Conservation (phyloP, 148 eudicot genomes). For the Diospyros kaki region DNA sequence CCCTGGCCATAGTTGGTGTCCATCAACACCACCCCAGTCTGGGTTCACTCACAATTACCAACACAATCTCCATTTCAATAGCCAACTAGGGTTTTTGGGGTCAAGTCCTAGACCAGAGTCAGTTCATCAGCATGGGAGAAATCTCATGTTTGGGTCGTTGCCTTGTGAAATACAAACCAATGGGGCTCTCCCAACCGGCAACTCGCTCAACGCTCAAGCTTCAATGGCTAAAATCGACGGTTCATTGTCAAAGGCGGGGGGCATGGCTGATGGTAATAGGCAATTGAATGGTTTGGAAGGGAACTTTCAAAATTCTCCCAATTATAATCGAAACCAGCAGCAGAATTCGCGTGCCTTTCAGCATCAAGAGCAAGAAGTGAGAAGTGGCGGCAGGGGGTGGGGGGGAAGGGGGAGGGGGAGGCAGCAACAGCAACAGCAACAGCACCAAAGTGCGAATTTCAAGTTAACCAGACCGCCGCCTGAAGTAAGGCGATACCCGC, state of each 20-base stretch:
- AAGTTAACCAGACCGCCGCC: conserved; percentile 14
- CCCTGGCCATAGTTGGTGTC: conserved; percentile 21
- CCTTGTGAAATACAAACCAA: conserved; percentile 12
- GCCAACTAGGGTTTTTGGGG: conserved; percentile 18
- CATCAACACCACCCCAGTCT: conserved; percentile 18
- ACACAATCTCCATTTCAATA: conserved; percentile 14
- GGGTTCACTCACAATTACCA: conserved; percentile 23
- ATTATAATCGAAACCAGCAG: background rate
- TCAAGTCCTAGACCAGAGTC: conserved; percentile 5
- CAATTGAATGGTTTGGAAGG: conserved; percentile 12
- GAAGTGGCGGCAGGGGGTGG: conserved; percentile 11
- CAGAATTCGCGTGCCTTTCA: conserved; percentile 8
- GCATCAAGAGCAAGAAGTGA: conserved; percentile 11
- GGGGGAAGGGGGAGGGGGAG: conserved; percentile 7
- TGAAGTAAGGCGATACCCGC: conserved; percentile 48
- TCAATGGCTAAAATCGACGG: background rate
- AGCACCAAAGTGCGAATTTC: conserved; percentile 11
- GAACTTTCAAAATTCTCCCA: conserved; percentile 13
- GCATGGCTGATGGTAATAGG: conserved; percentile 12
- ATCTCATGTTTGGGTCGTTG: conserved; percentile 41
- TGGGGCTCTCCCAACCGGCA: background rate
- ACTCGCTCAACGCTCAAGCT: background rate
- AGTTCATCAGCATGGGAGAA: conserved; percentile 21
- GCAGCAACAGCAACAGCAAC: background rate
- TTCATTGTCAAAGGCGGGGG: background rate